A percentile compares a stretch with the other conserved stretches of the same genome.
Evolutionary conservation across 106 monocot genomes (phyloP).

Genomic region (Phalaenopsis aphrodite): DNA sequence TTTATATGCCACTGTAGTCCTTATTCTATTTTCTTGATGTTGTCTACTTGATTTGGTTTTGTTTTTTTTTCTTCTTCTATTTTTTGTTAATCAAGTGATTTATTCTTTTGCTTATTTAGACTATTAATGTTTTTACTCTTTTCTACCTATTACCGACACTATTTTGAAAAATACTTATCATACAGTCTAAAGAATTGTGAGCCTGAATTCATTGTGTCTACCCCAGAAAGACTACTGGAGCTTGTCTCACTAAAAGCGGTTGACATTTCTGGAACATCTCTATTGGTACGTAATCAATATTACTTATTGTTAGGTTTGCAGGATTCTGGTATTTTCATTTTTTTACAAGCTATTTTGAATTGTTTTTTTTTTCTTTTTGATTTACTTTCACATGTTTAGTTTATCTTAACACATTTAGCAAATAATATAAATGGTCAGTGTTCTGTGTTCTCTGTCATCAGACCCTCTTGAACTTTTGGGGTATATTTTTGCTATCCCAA

Average conservation of each 20-base stretch:
- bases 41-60: background rate
- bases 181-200: constrained; percentile 81
- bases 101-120: background rate
- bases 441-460: background rate
- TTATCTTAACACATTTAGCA: background rate
- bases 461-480: background rate
- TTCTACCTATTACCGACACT: background rate
- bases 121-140: background rate
- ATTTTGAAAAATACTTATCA: constrained; percentile 6
- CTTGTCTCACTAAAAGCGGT: constrained; percentile 57
- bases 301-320: background rate
- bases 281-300: constrained; percentile 43
- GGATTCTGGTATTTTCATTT: background rate
- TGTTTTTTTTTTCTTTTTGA: background rate
- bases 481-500: background rate
- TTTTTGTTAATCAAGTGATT: background rate
- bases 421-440: background rate
- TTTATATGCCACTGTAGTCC: background rate
- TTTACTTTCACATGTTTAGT: background rate
- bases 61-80: too few species aligned
- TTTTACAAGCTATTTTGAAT: background rate
- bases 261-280: constrained; percentile 61
- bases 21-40: background rate
- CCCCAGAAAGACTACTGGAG: constrained; percentile 78
- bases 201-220: constrained; percentile 80